Evolutionary conservation across 345 rosid genomes (phyloP).

Genomic region (Pistacia integerrima): DNA sequence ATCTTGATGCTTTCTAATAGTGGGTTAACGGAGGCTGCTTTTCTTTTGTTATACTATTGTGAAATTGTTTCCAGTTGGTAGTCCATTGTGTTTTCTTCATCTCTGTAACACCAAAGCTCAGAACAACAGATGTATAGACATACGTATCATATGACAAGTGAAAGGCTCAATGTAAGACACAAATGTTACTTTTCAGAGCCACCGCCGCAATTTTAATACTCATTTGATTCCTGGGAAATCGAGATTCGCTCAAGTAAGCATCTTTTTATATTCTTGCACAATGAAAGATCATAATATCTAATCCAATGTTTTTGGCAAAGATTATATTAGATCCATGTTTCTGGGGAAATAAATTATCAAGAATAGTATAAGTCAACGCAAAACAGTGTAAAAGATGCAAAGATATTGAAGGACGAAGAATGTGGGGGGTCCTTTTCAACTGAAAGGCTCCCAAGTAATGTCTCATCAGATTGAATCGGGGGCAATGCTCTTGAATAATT

Average conservation of each 20-base stretch:
- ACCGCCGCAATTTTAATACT: background rate
- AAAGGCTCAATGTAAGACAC: slow-evolving; percentile 12
- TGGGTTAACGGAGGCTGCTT: slow-evolving; percentile 20
- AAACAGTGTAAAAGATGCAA: too few species aligned
- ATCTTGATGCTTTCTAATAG: slow-evolving; percentile 5
- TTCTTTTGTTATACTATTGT: slow-evolving; percentile 21
- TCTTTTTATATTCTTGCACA: background rate
- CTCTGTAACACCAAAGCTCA: slow-evolving; percentile 22
- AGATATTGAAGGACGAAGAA: background rate
- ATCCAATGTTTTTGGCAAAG: too few species aligned
- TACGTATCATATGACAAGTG: slow-evolving; percentile 2
- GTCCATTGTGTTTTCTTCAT: slow-evolving; percentile 19
- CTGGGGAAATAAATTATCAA: too few species aligned
- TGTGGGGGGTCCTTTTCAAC: background rate
- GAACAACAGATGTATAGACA: slow-evolving; percentile 10
- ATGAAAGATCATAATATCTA: too few species aligned
- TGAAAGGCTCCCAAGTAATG: background rate
- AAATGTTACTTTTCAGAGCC: background rate
- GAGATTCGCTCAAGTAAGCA: background rate
- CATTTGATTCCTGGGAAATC: background rate
- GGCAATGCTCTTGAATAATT: background rate
- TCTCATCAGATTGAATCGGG: background rate
- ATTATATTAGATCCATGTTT: too few species aligned
- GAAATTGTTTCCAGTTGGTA: slow-evolving; percentile 18
- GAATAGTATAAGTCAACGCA: too few species aligned